These are phyloP conservation scores for Furcasterigmium sp. DNA, from an alignment of 2,329 filamentous ascomycete species.

Conservation along the genomic window DNA sequence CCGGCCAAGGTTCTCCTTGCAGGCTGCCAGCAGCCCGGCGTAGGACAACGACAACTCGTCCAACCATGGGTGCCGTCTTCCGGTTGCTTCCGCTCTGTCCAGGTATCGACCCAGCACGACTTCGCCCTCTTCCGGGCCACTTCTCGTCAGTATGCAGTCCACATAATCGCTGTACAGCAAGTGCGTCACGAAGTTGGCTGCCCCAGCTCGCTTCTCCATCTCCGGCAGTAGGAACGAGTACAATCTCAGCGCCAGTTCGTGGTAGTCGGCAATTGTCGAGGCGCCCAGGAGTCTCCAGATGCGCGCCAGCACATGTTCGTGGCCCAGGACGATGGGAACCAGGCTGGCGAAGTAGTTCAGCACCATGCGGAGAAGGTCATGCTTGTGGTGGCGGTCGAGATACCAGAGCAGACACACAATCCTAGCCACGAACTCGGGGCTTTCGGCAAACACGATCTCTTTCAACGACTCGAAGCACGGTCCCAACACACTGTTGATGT, in stretches of 20 bases:
- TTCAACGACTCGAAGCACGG: conserved; percentile 28
- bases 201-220: conserved; percentile 22
- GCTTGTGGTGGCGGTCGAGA: conserved; percentile 24
- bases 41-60: conserved; percentile 24
- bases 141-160: conserved; percentile 23
- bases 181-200: conserved; percentile 25
- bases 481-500: conserved; percentile 22
- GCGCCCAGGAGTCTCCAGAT: conserved; percentile 25
- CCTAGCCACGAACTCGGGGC: conserved; percentile 24
- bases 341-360: conserved; percentile 23
- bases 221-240: conserved; percentile 23
- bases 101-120: conserved; percentile 21
- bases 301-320: conserved; percentile 20
- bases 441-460: conserved; percentile 24
- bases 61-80: conserved; percentile 22
- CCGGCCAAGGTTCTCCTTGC: conserved; percentile 21
- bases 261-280: conserved; percentile 24
- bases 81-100: conserved; percentile 20
- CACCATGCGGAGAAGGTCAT: conserved; percentile 24
- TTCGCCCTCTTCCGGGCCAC: conserved; percentile 19
- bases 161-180: conserved; percentile 27
- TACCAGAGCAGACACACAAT: conserved; percentile 29
- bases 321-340: conserved; percentile 22
- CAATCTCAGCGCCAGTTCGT: conserved; percentile 23
- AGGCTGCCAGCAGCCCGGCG: conserved; percentile 21